Base-by-base conservation (phyloP, 148 eudicot genomes). In the Fagopyrum tataricum region DNA sequence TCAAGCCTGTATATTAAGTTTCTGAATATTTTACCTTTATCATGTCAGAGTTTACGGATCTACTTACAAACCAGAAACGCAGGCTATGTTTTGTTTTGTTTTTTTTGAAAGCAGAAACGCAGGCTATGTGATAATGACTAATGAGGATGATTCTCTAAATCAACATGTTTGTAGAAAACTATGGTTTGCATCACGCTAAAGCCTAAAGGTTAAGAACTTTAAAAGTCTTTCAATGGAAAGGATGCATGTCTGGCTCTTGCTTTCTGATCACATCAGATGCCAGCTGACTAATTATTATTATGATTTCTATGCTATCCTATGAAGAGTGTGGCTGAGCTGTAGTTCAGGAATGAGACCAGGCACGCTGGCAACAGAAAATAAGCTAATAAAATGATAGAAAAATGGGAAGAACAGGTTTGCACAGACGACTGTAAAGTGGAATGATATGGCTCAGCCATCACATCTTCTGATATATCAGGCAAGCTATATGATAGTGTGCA, bases 291-390 rank as follows among this genome's bases (percentile, higher is more conserved):
- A 8, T 7, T 9, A 59, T 24, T 21, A 11, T 59, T 9, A 59
- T 24, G 66, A 59, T 59, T 13, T 23, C 18, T 10, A 59, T 23
- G 40, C 66, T 59, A 59, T 59, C 66, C 10, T 59, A 14, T 59
- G 2, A 23, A 59, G 5, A 24, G 64, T 23, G 12, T 9, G 9
- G 66, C 26, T 24, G 11, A 1, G 11, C 66, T 23, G 17, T 59
- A 23, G 15, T 59, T 59, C 61, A 59, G 66, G 40, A 59, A 59
- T 59, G 66, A 59, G 15, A 59, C 39, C 66, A 58, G 61, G 21
- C 15, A 58, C 12, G 13, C 66, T 58, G 20, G 37, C 66, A 58
- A 24, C 66, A 21, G 39, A 59, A 24, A 9, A 9, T 24, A 24
- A 1, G 62, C 23, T 21, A 59, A 8, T 21, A 14, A 59, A 23